Evolutionary conservation across 257 asterid genomes (phyloP), one percentile per base, ranked within the genome.

Genomic region (Petunia secreta): DNA sequence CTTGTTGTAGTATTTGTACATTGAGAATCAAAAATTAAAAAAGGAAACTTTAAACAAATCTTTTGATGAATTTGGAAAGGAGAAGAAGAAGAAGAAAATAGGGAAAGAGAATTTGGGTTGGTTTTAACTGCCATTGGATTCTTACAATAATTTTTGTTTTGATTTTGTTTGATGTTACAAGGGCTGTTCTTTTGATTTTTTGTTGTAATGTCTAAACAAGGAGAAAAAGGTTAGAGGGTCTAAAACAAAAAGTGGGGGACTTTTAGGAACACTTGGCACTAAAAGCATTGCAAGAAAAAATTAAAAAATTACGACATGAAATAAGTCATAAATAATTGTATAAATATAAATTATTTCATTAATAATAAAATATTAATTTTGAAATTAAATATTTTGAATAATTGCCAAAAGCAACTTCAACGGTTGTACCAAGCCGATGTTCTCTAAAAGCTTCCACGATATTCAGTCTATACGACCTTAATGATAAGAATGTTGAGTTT

Each of bases 41-140:
- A 85, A 6, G 87, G 90, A 75, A 86, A 2, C 69, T 85, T 91
- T 36, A 84, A 8, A 38, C 93, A 85, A 79, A 67, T 75, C 37
- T 69, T 90, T 65, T 25, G 52, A 36, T 13, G 41, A 79, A 14
- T 1, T 52, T 16, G 39, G 41, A 48, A 11, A 11, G 52, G 10
- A 16, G 81, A 78, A 14, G 13, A 46, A 63, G 75, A 50, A 2
- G 82, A 44, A 16, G 63, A 67, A 9, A 75, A 64, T 40, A 79
- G 13, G 2, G 62, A 64, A 79, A 65, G 43, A 15, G 76, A 50
- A 52, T 41, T 55, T 2, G 62, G 62, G 7, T 58, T 79, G 3
- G 63, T 41, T n/a, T 50, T 64, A 64, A 16, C 76, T 37, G 82
- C 55, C 82, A 79, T 37, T n/a, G 75, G 57, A 34, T 79, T 50